phyloP scores from a whole-genome alignment of 139 green algal species.

The Mesotaenium endlicherianum region DNA sequence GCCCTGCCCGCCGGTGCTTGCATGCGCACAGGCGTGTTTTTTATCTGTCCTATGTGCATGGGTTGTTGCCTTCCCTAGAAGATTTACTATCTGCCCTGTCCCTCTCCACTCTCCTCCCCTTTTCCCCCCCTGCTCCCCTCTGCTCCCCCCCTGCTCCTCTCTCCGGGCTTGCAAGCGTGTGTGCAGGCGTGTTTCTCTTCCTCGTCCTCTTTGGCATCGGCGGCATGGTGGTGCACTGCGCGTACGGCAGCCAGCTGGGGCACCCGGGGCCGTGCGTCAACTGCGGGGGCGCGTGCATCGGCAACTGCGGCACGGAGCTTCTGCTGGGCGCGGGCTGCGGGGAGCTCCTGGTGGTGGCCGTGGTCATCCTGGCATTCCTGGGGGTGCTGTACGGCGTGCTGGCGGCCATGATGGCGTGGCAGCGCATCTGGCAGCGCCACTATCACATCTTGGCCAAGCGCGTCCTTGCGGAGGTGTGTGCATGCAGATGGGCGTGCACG shows the following conservation, averaged over 20 bases:
- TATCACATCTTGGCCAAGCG: conserved; percentile 13
- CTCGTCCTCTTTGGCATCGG: too few relatives aligned
- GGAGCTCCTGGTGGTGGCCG: background rate
- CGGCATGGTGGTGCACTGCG: too few relatives aligned
- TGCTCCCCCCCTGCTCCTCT: background rate
- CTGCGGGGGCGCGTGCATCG: background rate
- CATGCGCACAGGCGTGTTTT: too few relatives aligned
- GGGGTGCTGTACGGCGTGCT: conserved; percentile 25
- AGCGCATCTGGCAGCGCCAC: conserved; percentile 24
- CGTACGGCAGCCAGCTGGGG: too few relatives aligned
- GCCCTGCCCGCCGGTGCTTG: too few relatives aligned
- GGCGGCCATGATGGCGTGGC: background rate
- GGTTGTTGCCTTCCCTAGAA: background rate
- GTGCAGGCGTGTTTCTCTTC: too few relatives aligned
- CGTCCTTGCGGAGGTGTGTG: conserved; percentile 15
- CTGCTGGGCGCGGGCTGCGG: background rate
- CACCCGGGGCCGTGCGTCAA: too few relatives aligned
- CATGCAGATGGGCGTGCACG: too few relatives aligned
- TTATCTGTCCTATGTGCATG: background rate
- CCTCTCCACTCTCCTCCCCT: background rate
- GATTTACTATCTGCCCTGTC: background rate
- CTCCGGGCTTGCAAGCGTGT: background rate
- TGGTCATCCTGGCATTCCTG: conserved; percentile 10
- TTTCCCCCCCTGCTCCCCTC: background rate
- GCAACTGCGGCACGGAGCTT: background rate